Evolutionary conservation across 2,329 filamentous ascomycete species (phyloP).

Genomic region (Chrysoporthe puriensis): DNA sequence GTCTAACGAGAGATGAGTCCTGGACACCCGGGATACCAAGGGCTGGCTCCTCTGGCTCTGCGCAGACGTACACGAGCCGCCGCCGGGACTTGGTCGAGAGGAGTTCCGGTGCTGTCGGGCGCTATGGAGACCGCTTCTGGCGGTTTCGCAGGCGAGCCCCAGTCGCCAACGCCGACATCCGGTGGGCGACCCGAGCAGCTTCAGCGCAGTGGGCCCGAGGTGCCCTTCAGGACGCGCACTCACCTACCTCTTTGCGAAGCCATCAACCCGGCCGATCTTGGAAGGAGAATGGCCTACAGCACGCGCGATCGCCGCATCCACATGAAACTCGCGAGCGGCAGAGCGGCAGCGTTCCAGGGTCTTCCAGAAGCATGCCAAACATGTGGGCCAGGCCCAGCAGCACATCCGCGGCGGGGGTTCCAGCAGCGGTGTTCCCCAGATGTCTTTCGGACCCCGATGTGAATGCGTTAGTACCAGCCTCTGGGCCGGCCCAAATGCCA

Average conservation of each 20-base stretch:
- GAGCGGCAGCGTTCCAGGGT: background rate
- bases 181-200: background rate
- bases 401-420: background rate
- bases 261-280: background rate
- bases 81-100: conserved; percentile 6
- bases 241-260: conserved; percentile 16
- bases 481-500: background rate
- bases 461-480: background rate
- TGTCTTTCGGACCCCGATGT: conserved; percentile 12
- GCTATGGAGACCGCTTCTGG: conserved; percentile 6
- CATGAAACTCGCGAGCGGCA: background rate
- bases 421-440: conserved; percentile 13
- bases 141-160: background rate
- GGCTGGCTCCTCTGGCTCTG: background rate
- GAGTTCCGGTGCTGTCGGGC: conserved; percentile 9
- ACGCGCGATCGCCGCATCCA: background rate
- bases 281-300: background rate
- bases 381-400: background rate
- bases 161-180: conserved; percentile 7
- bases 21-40: background rate
- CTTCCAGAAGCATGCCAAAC: conserved; percentile 7
- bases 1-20: background rate
- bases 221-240: background rate
- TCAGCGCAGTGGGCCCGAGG: background rate
- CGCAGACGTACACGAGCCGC: background rate